Evolutionary conservation across 2,329 filamentous ascomycete genomes (phyloP).

Genomic region (Trichoderma sp.): DNA sequence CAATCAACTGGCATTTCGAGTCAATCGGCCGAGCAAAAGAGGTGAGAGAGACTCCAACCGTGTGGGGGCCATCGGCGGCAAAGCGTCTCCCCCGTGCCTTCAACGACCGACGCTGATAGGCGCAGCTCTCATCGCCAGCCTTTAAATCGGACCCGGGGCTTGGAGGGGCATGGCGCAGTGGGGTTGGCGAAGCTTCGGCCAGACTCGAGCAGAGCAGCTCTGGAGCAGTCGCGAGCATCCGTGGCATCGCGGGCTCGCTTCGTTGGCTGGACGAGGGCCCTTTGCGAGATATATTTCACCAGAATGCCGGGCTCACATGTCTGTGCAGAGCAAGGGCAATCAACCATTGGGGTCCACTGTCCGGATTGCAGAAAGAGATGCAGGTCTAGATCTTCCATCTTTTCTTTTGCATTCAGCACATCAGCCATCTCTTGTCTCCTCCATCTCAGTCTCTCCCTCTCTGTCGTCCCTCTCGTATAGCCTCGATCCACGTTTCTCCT

Average conservation of each 20-base stretch:
- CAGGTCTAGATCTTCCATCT: not conserved
- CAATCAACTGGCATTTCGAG: not conserved
- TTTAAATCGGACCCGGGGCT: not conserved
- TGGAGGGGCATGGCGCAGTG: conserved; percentile 15
- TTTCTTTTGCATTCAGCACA: not conserved
- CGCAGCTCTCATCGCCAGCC: not conserved
- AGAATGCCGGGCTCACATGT: not conserved
- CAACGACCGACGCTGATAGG: conserved; percentile 24
- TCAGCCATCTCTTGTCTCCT: not conserved
- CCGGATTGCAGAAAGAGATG: not conserved
- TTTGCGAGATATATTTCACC: conserved; percentile 8
- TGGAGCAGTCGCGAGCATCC: conserved; percentile 15
- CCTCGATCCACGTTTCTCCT: not conserved
- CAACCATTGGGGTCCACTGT: not conserved
- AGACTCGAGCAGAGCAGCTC: conserved; percentile 2
- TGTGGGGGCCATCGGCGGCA: conserved; percentile 10
- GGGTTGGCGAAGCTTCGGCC: conserved; percentile 14
- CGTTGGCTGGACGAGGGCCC: conserved; percentile 1
- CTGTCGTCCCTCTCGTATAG: too few relatives aligned
- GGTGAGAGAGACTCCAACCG: conserved; percentile 2
- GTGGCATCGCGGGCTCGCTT: conserved; percentile 19
- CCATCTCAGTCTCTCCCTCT: not conserved
- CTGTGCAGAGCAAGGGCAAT: not conserved
- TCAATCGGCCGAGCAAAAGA: not conserved
- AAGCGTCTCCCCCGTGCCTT: conserved; percentile 23